phyloP scores from a whole-genome alignment of 2,329 filamentous ascomycete genomes.

The Ciborinia camelliae region DNA sequence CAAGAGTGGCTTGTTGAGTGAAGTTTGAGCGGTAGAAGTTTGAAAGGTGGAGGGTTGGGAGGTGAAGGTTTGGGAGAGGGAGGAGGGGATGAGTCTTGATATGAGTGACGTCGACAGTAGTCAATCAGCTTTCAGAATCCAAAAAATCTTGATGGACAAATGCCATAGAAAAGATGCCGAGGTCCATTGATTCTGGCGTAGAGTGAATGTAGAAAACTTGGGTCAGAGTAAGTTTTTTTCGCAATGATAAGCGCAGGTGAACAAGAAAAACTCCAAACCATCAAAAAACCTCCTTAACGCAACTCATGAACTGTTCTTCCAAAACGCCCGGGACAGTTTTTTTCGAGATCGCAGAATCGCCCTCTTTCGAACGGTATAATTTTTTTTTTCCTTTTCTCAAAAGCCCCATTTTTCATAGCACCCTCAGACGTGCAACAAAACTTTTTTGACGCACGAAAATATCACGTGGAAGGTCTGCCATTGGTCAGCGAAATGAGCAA shows the following conservation, averaged over 20 bases:
- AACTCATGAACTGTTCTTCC: background rate
- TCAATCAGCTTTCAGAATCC: background rate
- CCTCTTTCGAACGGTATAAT: background rate
- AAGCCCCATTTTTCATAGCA: background rate
- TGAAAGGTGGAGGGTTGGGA: background rate
- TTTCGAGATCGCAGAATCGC: background rate
- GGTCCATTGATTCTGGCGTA: background rate
- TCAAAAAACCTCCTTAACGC: background rate
- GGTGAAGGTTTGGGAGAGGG: no score
- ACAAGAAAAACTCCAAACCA: background rate
- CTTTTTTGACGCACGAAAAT: background rate
- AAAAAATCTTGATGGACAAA: background rate
- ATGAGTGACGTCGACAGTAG: background rate
- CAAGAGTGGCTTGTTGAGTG: background rate
- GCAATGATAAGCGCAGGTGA: background rate
- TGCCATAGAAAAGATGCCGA: background rate
- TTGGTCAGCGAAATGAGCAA: background rate
- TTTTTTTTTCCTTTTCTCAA: background rate
- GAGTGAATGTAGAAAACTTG: constrained; percentile 4
- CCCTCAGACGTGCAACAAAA: background rate
- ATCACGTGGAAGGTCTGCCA: constrained; percentile 3
- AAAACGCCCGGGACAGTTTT: background rate
- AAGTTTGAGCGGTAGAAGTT: background rate
- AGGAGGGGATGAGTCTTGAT: background rate
- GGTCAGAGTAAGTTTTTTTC: background rate